Evolutionary conservation across 441 rosid genomes (phyloP).

Genomic region (Erysimum pusillum): DNA sequence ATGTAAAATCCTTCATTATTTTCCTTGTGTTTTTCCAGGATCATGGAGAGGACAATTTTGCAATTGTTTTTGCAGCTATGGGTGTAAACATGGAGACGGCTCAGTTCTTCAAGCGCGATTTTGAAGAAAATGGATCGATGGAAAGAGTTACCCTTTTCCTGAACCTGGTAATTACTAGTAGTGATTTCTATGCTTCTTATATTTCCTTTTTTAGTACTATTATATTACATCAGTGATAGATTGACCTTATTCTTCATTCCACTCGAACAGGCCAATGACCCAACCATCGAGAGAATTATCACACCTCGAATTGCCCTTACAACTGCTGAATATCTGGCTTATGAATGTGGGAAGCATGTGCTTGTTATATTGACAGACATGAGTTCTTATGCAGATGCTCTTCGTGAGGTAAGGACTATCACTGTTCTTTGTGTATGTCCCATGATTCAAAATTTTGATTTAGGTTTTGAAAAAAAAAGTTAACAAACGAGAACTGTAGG

Average conservation of each 20-base stretch:
- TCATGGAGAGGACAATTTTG: conserved; percentile 94
- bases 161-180: conserved; percentile 70
- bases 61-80: conserved; percentile 99
- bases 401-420: conserved; percentile 82
- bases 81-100: conserved; percentile 99
- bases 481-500: conserved; percentile 56
- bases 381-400: conserved; percentile 99
- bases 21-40: conserved; percentile 56
- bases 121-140: conserved; percentile 99
- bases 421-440: not conserved
- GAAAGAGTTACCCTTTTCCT: conserved; percentile 98
- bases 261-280: conserved; percentile 99
- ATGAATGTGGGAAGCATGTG: conserved; percentile 99
- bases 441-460: not conserved
- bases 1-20: conserved; percentile 7
- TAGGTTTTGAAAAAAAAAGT: not conserved
- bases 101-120: conserved; percentile 98
- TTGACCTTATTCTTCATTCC: not conserved
- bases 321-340: conserved; percentile 94
- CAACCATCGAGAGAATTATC: conserved; percentile 94
- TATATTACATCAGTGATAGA: no score
- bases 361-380: conserved; percentile 94
- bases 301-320: conserved; percentile 97
- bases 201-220: no score
- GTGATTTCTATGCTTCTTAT: no score